Evolutionary conservation across 495 filamentous ascomycete species (phyloP), one percentile per base, ranked within the genome.

Genomic region (Talaromyces proteolyticus): DNA sequence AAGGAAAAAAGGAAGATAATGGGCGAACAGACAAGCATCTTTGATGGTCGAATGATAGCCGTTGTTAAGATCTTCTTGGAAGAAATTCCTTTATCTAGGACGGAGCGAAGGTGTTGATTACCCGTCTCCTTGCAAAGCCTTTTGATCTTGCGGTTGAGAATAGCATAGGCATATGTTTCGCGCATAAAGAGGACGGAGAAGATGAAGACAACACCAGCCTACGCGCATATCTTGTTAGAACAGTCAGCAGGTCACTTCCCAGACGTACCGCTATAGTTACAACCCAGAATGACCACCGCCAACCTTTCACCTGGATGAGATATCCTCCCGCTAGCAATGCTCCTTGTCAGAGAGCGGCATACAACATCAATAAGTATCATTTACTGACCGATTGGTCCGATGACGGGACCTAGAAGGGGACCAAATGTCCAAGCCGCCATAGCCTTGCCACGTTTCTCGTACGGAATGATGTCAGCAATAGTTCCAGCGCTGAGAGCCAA

Each of bases 211-310:
- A n/a, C n/a, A n/a, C n/a, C n/a, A n/a, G n/a, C n/a, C n/a, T n/a
- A n/a, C n/a, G n/a, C n/a, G n/a, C n/a, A n/a, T n/a, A n/a, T n/a
- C n/a, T n/a, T n/a, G n/a, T n/a, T n/a, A n/a, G n/a, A n/a, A n/a
- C n/a, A n/a, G n/a, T n/a, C n/a, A n/a, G n/a, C n/a, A n/a, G n/a
- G n/a, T n/a, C n/a, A n/a, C n/a, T n/a, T n/a, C n/a, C n/a, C n/a
- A n/a, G n/a, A n/a, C n/a, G n/a, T 49, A 69, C 72, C 1, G 67
- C 40, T 51, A 77, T 80, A 2, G 66, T 54, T 36, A 81, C 54
- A 1, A 79, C 54, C 74, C 78, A 80, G 51, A 80, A 80, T 5
- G 75, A 68, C 80, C 81, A 84, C 20, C 78, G 60, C 81, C 80
- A 84, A 6, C 78, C 79, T 39, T 68, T 68, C 0, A 67, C 66